Conservation (phyloP, 2,329 filamentous ascomycete genomes). For the Colletotrichum truncatum region DNA sequence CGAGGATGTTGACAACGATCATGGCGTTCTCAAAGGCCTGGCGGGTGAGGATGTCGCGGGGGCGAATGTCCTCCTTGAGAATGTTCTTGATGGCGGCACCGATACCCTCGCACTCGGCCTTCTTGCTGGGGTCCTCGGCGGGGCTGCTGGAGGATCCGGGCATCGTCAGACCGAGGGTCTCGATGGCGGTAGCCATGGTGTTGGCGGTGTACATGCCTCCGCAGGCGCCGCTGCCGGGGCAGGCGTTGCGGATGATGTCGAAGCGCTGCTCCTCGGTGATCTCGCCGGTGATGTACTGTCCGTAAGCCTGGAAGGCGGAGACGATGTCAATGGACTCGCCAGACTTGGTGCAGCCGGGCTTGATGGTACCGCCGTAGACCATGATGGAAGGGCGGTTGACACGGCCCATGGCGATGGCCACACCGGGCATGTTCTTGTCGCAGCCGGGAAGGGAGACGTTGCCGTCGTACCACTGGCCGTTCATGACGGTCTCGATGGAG, state of each 20-base stretch:
- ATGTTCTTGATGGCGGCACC: slow-evolving; percentile 80
- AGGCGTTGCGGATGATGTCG: slow-evolving; percentile 94
- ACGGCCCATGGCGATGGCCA: slow-evolving; percentile 91
- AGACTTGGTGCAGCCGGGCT: slow-evolving; percentile 83
- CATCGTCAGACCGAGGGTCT: slow-evolving; percentile 88
- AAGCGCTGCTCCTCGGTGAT: slow-evolving; percentile 92
- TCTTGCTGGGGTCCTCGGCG: slow-evolving; percentile 77
- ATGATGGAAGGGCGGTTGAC: slow-evolving; percentile 95
- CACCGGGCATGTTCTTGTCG: slow-evolving; percentile 99
- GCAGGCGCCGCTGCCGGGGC: slow-evolving; percentile 74
- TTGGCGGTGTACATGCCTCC: slow-evolving; percentile 95
- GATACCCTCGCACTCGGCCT: slow-evolving; percentile 75
- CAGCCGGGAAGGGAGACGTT: slow-evolving; percentile 97
- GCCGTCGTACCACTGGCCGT: slow-evolving; percentile 97
- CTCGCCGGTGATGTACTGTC: slow-evolving; percentile 90
- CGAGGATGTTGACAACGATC: slow-evolving; percentile 83
- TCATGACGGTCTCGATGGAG: slow-evolving; percentile 98
- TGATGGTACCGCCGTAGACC: slow-evolving; percentile 97
- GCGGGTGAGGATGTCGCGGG: slow-evolving; percentile 81
- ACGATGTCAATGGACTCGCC: slow-evolving; percentile 90
- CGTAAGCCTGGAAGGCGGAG: slow-evolving; percentile 97
- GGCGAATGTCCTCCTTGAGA: slow-evolving; percentile 79
- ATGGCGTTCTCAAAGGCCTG: slow-evolving; percentile 88
- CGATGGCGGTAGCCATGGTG: slow-evolving; percentile 93
- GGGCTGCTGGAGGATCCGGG: slow-evolving; percentile 84